Conservation (phyloP, 2,329 filamentous ascomycete species). For the Xylariaceae sp. region DNA sequence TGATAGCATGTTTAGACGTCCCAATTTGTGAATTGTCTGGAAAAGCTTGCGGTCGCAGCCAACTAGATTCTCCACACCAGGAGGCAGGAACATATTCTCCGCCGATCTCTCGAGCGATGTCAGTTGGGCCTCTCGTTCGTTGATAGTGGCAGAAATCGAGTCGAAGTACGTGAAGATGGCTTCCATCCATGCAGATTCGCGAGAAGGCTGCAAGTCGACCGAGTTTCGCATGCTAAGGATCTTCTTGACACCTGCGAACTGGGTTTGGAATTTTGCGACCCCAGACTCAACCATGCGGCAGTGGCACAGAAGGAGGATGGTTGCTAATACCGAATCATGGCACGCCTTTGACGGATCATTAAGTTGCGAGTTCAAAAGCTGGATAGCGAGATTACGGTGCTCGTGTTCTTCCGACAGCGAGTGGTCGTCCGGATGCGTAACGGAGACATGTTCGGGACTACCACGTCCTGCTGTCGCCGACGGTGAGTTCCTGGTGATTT, state of each 20-base stretch:
- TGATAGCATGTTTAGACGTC: constrained; percentile 76
- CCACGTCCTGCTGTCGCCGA: constrained; percentile 39
- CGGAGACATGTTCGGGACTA: constrained; percentile 40
- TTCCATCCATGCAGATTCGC: constrained; percentile 83
- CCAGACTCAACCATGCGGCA: constrained; percentile 93
- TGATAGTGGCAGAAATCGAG: constrained; percentile 85
- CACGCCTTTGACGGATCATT: constrained; percentile 69
- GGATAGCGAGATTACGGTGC: constrained; percentile 73
- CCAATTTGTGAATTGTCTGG: constrained; percentile 77
- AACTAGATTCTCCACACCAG: constrained; percentile 75
- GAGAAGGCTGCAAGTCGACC: constrained; percentile 46
- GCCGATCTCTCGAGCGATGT: constrained; percentile 55
- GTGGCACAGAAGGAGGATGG: constrained; percentile 79
- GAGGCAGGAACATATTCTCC: constrained; percentile 45
- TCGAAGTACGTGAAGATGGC: constrained; percentile 93
- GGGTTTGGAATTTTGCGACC: constrained; percentile 86
- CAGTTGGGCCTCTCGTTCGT: constrained; percentile 83
- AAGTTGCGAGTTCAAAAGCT: constrained; percentile 76
- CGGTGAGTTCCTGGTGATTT: constrained; percentile 49
- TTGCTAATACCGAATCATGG: constrained; percentile 82
- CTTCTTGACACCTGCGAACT: constrained; percentile 90
- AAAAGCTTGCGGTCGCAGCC: constrained; percentile 85
- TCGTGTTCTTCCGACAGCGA: constrained; percentile 75
- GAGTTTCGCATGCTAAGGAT: constrained; percentile 69
- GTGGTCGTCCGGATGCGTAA: constrained; percentile 54